A percentile compares a stretch with the other conserved stretches of the same genome.
Evolutionary conservation across 768 basidiomycete species (phyloP).

Genomic region (Phylloporus sp.): DNA sequence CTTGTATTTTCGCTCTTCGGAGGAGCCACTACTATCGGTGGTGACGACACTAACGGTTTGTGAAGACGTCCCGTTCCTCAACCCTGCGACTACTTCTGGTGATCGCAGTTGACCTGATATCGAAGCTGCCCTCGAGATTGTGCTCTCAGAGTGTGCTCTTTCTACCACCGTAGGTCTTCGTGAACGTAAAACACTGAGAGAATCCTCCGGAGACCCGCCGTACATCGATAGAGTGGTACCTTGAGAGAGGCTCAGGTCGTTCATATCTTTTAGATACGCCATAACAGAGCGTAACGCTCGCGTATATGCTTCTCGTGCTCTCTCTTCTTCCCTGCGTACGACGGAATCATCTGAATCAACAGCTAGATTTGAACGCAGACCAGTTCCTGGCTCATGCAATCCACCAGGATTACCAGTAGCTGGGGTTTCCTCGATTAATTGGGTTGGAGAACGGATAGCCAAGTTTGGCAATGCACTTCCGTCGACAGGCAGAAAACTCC

Average conservation of each 20-base stretch:
- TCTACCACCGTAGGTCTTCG: conserved; percentile 69
- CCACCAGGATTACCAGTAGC: conserved; percentile 37
- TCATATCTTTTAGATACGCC: conserved; percentile 94
- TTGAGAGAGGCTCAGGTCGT: conserved; percentile 77
- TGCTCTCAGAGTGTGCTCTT: conserved; percentile 38
- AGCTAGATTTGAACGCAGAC: conserved; percentile 42
- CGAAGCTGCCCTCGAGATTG: conserved; percentile 47
- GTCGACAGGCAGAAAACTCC: conserved; percentile 88
- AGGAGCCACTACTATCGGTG: conserved; percentile 67
- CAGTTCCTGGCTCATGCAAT: conserved; percentile 20
- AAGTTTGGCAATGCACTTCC: conserved; percentile 57
- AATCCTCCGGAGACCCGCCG: conserved; percentile 45
- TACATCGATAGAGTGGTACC: conserved; percentile 53
- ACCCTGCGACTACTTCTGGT: conserved; percentile 53
- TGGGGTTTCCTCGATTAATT: conserved; percentile 51
- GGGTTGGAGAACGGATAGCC: conserved; percentile 56
- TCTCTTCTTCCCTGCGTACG: conserved; percentile 64
- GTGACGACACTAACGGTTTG: conserved; percentile 70
- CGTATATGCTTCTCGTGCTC: conserved; percentile 64
- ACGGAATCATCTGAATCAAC: conserved; percentile 39
- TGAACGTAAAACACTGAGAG: conserved; percentile 37
- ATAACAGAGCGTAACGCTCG: conserved; percentile 86
- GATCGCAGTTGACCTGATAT: conserved; percentile 59
- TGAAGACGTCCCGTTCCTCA: conserved; percentile 55
- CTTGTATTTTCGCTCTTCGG: conserved; percentile 84